Conservation (phyloP, 768 basidiomycete species). For the Podaxis carcinomalis region DNA sequence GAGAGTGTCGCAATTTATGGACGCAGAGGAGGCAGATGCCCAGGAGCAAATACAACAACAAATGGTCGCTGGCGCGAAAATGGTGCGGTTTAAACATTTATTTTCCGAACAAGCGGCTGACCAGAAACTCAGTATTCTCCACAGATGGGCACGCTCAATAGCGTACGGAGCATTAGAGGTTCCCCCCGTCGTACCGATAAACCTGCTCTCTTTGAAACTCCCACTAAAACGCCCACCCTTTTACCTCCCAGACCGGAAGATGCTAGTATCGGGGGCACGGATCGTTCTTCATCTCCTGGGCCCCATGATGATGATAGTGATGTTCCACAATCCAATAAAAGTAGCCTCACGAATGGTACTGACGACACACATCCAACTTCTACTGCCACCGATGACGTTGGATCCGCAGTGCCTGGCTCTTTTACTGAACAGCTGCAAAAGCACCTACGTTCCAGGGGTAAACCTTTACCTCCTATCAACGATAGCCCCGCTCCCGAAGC, state of each 20-base stretch:
- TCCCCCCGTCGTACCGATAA: conserved; percentile 60
- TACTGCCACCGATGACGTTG: conserved; percentile 33
- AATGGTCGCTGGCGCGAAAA: conserved; percentile 65
- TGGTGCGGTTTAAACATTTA: conserved; percentile 41
- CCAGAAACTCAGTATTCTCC: conserved; percentile 53
- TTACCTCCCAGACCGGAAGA: conserved; percentile 42
- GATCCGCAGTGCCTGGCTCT: conserved; percentile 39
- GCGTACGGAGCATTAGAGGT: conserved; percentile 63
- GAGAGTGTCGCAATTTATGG: conserved; percentile 81
- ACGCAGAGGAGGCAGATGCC: conserved; percentile 80
- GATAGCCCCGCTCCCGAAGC: conserved; percentile 26
- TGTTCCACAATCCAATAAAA: conserved; percentile 43
- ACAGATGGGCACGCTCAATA: conserved; percentile 53
- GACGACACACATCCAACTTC: conserved; percentile 58
- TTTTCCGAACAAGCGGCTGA: conserved; percentile 2
- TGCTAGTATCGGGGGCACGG: conserved; percentile 28
- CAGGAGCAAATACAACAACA: conserved; percentile 87
- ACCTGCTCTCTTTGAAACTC: conserved; percentile 36
- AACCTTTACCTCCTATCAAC: conserved; percentile 33
- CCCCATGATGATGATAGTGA: conserved; percentile 54
- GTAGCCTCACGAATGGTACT: conserved; percentile 36
- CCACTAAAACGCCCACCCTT: conserved; percentile 37
- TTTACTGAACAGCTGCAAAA: conserved; percentile 61
- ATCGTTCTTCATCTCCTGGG: conserved; percentile 39
- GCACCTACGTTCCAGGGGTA: conserved; percentile 49